A percentile compares a stretch with the other conserved stretches of the same genome.
phyloP scores from a whole-genome alignment of 169 alveolate species.

The Plasmodium fragile region DNA sequence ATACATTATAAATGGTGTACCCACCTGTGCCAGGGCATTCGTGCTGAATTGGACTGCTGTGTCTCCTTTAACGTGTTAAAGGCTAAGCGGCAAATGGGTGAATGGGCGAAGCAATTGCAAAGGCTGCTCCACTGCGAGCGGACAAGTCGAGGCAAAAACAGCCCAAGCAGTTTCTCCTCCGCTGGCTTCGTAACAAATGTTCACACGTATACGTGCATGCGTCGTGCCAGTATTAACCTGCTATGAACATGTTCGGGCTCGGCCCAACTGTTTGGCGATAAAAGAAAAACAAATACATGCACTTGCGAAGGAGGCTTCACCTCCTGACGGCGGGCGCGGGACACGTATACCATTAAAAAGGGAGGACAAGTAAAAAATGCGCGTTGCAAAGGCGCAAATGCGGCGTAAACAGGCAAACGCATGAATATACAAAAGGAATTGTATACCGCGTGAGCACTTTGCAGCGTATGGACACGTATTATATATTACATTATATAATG shows the following conservation, averaged over 20 bases:
- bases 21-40: neutral
- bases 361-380: neutral
- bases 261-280: neutral
- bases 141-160: neutral
- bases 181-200: neutral
- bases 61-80: neutral
- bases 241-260: neutral
- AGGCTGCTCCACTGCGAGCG: neutral
- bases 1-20: neutral
- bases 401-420: neutral
- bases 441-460: neutral
- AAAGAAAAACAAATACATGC: neutral
- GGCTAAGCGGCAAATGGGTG: neutral
- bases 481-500: too few relatives aligned
- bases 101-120: neutral
- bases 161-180: neutral
- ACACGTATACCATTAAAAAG: neutral
- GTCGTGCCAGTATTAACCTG: neutral
- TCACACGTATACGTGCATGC: neutral
- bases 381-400: neutral
- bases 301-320: neutral
- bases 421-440: too few relatives aligned
- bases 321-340: neutral
- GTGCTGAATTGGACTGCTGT: neutral
- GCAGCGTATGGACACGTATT: neutral